Conservation (phyloP, 805 yeast species). For the Isabelozyma gotoi region DNA sequence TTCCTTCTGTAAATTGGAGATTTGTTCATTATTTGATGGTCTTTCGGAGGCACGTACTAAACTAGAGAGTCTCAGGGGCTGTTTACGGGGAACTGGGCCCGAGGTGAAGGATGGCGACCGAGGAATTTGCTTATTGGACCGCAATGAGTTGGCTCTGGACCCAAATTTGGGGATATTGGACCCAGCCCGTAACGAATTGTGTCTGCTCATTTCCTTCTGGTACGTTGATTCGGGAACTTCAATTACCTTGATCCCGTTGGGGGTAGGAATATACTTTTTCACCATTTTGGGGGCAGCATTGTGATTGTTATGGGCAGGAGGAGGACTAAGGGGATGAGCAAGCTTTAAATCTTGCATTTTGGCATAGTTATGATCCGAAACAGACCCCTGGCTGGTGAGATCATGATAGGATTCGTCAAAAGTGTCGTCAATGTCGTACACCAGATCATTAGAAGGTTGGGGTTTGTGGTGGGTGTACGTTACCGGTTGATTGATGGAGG, state of each 20-base stretch:
- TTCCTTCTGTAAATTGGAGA: constrained; percentile 29
- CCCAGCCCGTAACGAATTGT: constrained; percentile 38
- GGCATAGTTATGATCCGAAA: constrained; percentile 29
- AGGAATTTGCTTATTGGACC: constrained; percentile 12
- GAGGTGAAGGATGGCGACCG: constrained; percentile 22
- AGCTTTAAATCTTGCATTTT: constrained; percentile 35
- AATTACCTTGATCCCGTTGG: constrained; percentile 64
- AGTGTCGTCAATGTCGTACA: constrained; percentile 28
- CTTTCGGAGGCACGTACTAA: constrained; percentile 5
- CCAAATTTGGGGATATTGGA: constrained; percentile 21
- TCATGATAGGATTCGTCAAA: constrained; percentile 31
- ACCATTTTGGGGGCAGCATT: constrained; percentile 41
- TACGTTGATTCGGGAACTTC: constrained; percentile 60
- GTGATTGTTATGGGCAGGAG: constrained; percentile 1
- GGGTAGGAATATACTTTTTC: constrained; percentile 72
- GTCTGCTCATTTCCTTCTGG: constrained; percentile 37
- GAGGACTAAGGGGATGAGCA: constrained; percentile 11
- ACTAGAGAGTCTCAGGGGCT: constrained; percentile 13
- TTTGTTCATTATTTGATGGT: constrained; percentile 5
- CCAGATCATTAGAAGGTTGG: constrained; percentile 6
- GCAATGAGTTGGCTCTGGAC: constrained; percentile 13
- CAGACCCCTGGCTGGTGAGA: constrained; percentile 8
- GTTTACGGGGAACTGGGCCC: constrained; percentile 6
- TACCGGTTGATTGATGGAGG: neutral
- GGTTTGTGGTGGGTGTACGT: constrained; percentile 1